These are phyloP conservation scores for Candida oleophila DNA, from an alignment of 805 yeast genomes.

Conservation along the genomic window DNA sequence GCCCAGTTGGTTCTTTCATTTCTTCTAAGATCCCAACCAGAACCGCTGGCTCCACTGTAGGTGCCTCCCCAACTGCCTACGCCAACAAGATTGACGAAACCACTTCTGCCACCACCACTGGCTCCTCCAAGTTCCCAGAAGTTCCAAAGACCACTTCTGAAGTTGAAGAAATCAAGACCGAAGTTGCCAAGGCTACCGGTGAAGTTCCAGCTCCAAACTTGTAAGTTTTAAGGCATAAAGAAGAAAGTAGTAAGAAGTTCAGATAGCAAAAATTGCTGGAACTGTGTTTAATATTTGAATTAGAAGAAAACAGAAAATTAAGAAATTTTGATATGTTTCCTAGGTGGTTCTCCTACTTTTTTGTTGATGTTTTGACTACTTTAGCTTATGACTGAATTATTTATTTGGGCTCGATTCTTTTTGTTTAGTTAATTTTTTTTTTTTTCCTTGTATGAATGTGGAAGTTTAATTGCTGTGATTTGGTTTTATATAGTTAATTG, in stretches of 20 bases:
- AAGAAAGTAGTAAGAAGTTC: background rate
- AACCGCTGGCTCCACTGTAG: slow-evolving; percentile 73
- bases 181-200: slow-evolving; percentile 1
- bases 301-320: background rate
- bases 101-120: slow-evolving; percentile 27
- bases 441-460: background rate
- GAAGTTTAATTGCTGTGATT: background rate
- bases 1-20: slow-evolving; percentile 65
- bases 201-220: slow-evolving; percentile 6
- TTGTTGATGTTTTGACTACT: no score
- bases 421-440: background rate
- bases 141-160: slow-evolving; percentile 27
- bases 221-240: background rate
- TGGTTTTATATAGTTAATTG: background rate
- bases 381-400: background rate
- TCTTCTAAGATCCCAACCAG: slow-evolving; percentile 58
- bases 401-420: background rate
- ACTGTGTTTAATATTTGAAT: background rate
- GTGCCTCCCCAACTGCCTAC: slow-evolving; percentile 23
- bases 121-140: slow-evolving; percentile 41
- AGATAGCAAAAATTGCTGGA: background rate
- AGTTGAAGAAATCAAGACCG: background rate
- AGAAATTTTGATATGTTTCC: background rate
- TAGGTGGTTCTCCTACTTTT: background rate
- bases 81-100: slow-evolving; percentile 10